Conservation (phyloP, 139 green algal species). For the Volvox reticuliferus region DNA sequence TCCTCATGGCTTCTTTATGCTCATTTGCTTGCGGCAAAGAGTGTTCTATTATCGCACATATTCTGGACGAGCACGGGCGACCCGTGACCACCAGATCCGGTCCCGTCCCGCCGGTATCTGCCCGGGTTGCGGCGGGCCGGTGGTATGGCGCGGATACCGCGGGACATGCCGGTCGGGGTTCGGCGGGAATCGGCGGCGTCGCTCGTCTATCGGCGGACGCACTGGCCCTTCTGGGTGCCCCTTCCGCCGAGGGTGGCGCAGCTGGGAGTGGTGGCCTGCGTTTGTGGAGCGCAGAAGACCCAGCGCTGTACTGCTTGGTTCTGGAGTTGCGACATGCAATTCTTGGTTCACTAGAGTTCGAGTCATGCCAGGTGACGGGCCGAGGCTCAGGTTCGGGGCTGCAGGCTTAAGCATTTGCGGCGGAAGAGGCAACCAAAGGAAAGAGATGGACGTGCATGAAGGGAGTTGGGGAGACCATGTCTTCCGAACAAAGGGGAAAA, state of each 20-base stretch:
- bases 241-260: neutral
- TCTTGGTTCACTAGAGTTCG: conserved; percentile 70
- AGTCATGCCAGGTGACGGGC: conserved; percentile 82
- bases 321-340: conserved; percentile 68
- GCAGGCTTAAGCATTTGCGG: neutral
- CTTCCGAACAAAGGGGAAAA: too few relatives aligned
- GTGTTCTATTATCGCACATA: neutral
- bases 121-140: neutral
- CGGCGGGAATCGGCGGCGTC: conserved; percentile 18
- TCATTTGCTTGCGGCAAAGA: neutral
- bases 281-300: conserved; percentile 89
- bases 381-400: neutral
- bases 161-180: neutral
- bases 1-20: neutral
- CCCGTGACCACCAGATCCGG: neutral
- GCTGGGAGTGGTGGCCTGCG: neutral
- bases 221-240: conserved; percentile 10
- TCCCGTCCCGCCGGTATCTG: neutral
- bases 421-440: neutral
- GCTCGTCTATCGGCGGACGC: conserved; percentile 2
- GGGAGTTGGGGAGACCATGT: too few relatives aligned
- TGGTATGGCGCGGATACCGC: conserved; percentile 37
- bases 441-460: too few relatives aligned
- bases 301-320: conserved; percentile 88
- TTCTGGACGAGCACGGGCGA: conserved; percentile 12